Conservation (phyloP, 306 rosid genomes). For the Cucurbita maxima region DNA sequence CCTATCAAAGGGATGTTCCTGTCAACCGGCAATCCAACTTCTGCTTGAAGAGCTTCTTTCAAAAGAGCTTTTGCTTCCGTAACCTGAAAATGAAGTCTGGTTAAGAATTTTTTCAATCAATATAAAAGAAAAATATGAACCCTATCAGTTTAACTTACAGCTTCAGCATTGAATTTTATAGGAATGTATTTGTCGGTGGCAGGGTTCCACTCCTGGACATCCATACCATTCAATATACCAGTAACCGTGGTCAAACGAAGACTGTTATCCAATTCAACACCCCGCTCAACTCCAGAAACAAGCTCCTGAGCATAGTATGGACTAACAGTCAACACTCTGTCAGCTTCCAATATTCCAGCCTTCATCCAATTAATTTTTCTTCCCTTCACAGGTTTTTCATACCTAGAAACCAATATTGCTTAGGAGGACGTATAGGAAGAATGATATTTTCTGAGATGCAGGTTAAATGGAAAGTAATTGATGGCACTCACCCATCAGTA, state of each 20-base stretch:
- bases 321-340: slow-evolving; percentile 32
- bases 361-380: slow-evolving; percentile 46
- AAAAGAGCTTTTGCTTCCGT: slow-evolving; percentile 47
- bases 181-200: slow-evolving; percentile 18
- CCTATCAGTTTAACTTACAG: slow-evolving; percentile 12
- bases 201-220: slow-evolving; percentile 41
- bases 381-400: slow-evolving; percentile 29
- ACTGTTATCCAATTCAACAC: slow-evolving; percentile 24
- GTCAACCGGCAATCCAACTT: slow-evolving; percentile 81
- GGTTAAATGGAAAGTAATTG: background rate
- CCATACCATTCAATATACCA: slow-evolving; percentile 39
- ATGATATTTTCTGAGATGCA: background rate
- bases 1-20: slow-evolving; percentile 58
- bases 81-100: slow-evolving; percentile 28
- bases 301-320: slow-evolving; percentile 33
- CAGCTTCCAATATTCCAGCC: slow-evolving; percentile 24
- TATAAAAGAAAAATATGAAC: background rate
- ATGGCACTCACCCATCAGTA: slow-evolving; percentile 22
- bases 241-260: slow-evolving; percentile 19
- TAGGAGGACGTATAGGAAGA: background rate
- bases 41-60: slow-evolving; percentile 93
- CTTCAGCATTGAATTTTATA: slow-evolving; percentile 21
- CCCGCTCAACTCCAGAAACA: slow-evolving; percentile 26
- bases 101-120: background rate
- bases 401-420: slow-evolving; percentile 11